Evolutionary conservation across 805 yeast species (phyloP), one percentile per base, ranked within the genome.

Genomic region (Clavispora fructus): DNA sequence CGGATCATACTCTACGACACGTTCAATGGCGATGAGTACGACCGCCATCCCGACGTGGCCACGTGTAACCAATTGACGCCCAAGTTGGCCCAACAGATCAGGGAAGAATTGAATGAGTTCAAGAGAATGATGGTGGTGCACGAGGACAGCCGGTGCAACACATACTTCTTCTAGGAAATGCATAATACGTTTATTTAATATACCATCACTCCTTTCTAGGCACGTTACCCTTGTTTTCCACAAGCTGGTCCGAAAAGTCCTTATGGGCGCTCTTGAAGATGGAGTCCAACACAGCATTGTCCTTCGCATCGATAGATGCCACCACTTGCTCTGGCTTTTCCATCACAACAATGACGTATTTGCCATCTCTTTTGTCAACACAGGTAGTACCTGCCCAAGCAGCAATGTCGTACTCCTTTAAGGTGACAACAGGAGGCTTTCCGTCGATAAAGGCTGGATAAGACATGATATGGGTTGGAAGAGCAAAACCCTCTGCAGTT

Each of bases 41-140:
- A 92, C 64, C 80, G 99, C 57, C 89, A 83, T 53, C 97, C 97
- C 0, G 97, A 90, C 51, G 73, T 83, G 27, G 95, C 96, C 3
- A 90, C 97, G 2, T 92, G 97, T 67, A 89, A 91, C 64, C 89
- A 85, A 60, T 73, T 90, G 62, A 90, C 96, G 1, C 96, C 97
- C 6, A 73, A 77, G 47, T 67, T 90, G 60, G 97, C 97, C 0
- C 90, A 87, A 63, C 80, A 79, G 64, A 89, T 92, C 56, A 85
- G 83, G 65, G 86, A 84, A 33, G 98, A 92, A 64, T 71, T 92
- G 61, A 91, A 94, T 64, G 77, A 73, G 44, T 67, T 90, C 60
- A 91, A 89, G 68, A 69, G 82, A 19, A 80, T 78, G 50, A 92
- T 92, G 99, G 83, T 76, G 30, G 76, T 92, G 30, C 98, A 92